phyloP scores from a whole-genome alignment of 2,329 filamentous ascomycete genomes.

The Chaetothyriales sp. region DNA sequence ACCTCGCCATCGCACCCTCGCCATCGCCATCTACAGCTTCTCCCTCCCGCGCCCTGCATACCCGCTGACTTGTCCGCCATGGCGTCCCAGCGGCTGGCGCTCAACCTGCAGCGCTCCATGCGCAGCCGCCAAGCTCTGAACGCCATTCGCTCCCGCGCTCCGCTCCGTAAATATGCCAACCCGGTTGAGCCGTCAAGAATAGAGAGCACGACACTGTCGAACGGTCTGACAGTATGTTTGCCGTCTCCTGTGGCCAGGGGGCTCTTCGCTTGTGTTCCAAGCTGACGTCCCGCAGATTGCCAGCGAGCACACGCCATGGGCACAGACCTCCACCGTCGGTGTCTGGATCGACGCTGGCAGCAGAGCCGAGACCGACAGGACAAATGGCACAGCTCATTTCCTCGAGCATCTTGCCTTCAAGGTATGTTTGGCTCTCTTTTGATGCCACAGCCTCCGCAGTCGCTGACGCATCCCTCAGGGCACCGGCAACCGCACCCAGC shows the following conservation, averaged over 20 bases:
- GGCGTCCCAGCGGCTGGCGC: conserved; percentile 94
- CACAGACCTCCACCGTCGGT: conserved; percentile 93
- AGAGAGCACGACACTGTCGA: conserved; percentile 89
- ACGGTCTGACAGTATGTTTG: conserved; percentile 74
- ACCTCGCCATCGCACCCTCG: background rate
- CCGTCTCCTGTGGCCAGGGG: conserved; percentile 10
- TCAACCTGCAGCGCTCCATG: conserved; percentile 82
- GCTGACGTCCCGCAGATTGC: conserved; percentile 52
- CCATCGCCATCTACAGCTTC: background rate
- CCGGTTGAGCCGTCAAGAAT: conserved; percentile 69
- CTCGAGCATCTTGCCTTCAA: conserved; percentile 99
- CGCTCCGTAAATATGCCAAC: conserved; percentile 80
- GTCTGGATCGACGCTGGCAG: conserved; percentile 99
- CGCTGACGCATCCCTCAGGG: conserved; percentile 40
- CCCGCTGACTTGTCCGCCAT: conserved; percentile 32
- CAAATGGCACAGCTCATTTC: conserved; percentile 98
- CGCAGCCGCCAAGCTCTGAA: conserved; percentile 75
- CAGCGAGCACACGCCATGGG: conserved; percentile 94
- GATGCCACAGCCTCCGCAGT: conserved; percentile 15
- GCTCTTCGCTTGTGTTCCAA: background rate
- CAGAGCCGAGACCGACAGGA: conserved; percentile 93
- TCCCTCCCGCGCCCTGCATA: background rate
- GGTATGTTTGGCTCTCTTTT: conserved; percentile 39
- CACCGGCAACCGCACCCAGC: conserved; percentile 83
- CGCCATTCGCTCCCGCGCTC: conserved; percentile 45